phyloP scores from a whole-genome alignment of 2,329 filamentous ascomycete species.

The Pseudogymnoascus sp. region DNA sequence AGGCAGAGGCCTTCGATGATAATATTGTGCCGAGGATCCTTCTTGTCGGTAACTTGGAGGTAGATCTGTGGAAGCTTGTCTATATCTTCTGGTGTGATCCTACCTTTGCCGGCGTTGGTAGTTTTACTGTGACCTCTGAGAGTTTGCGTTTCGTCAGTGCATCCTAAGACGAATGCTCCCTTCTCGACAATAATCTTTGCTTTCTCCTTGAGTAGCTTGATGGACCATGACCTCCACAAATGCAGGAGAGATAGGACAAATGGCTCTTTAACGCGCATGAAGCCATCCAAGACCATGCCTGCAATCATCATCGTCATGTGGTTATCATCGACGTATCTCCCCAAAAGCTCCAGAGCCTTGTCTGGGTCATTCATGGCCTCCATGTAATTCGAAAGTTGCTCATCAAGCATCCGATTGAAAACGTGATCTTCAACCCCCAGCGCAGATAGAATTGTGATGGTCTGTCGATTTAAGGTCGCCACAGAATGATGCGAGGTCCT shows the following conservation, averaged over 20 bases:
- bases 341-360: constrained; percentile 61
- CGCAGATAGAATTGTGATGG: constrained; percentile 75
- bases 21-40: constrained; percentile 42
- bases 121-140: constrained; percentile 63
- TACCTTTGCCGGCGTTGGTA: constrained; percentile 32
- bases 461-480: constrained; percentile 81
- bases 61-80: constrained; percentile 76
- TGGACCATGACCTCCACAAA: constrained; percentile 82
- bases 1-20: constrained; percentile 73
- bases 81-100: constrained; percentile 33
- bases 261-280: constrained; percentile 67
- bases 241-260: constrained; percentile 73
- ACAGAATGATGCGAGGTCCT: constrained; percentile 68
- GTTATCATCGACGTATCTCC: constrained; percentile 76
- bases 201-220: constrained; percentile 89
- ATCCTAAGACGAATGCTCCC: constrained; percentile 82
- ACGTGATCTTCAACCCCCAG: constrained; percentile 63
- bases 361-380: constrained; percentile 59
- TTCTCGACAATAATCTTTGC: constrained; percentile 75
- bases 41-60: constrained; percentile 63
- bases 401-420: constrained; percentile 60
- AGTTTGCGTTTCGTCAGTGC: constrained; percentile 74
- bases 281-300: constrained; percentile 70
- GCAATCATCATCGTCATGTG: constrained; percentile 69
- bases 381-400: constrained; percentile 63